These are phyloP conservation scores for Gossypium armourianum DNA, from an alignment of 441 rosid species.

Conservation along the genomic window DNA sequence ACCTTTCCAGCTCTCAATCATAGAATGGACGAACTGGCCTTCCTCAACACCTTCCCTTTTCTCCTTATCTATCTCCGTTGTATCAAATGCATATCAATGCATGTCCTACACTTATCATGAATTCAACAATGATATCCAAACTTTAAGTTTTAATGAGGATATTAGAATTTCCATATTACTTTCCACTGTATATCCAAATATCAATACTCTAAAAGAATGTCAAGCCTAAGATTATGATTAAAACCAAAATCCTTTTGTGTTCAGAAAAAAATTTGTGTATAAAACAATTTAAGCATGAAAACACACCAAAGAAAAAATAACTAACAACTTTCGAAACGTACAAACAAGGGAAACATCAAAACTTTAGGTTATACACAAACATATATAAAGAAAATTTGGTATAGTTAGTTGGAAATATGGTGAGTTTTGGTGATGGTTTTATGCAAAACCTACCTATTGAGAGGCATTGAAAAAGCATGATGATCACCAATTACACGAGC, in stretches of 20 bases:
- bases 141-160: not conserved
- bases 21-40: too few relatives aligned
- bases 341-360: not conserved
- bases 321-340: not conserved
- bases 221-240: not conserved
- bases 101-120: too few relatives aligned
- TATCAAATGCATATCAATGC: too few relatives aligned
- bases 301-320: not conserved
- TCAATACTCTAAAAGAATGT: not conserved
- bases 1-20: too few relatives aligned
- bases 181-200: not conserved
- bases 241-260: not conserved
- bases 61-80: too few relatives aligned
- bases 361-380: not conserved
- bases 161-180: not conserved
- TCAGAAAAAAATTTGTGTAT: not conserved
- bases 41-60: too few relatives aligned
- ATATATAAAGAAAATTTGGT: not conserved
- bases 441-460: constrained; percentile 32
- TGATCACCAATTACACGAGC: not conserved
- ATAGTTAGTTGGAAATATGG: not conserved
- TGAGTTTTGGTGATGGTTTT: constrained; percentile 17
- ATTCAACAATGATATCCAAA: not conserved
- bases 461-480: constrained; percentile 21
- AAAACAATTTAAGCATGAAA: not conserved